Base-by-base conservation (phyloP, 2,329 filamentous ascomycete species). In the Cladosporium sp. region DNA sequence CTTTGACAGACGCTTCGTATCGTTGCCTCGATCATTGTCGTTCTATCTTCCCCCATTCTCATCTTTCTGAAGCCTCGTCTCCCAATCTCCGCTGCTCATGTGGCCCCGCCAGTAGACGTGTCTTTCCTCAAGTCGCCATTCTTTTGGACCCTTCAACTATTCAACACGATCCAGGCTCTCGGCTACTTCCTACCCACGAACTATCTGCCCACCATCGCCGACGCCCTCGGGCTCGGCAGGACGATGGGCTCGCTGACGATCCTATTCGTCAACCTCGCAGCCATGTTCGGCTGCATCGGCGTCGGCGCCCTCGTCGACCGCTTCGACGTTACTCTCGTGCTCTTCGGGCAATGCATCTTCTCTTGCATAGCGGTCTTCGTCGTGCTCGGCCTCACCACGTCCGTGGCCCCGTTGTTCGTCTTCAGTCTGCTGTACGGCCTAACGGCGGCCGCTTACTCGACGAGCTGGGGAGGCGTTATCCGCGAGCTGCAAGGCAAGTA, bases 361-460 rank as follows among this genome's bases (percentile, higher is more conserved):
- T 67, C 67, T 18, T 61, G 66, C 4, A 41, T 67, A 3, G 61
- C 65, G 3, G 68, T 70, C 3, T 72, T 76, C 56, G 59, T 76
- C n/a, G 64, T 77, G 19, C 77, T 77, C 65, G 73, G 74, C 13
- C 58, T 76, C 1, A 68, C 72, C 3, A 75, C 73, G 9, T 69
- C 63, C 16, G 54, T 73, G 32, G 55, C 69, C 11, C 63, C 66
- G 54, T 59, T 76, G 0, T 74, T 74, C 54, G 55, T 72, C 28
- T 76, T 77, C 53, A 70, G 57, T 64, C 68, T 70, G 43, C 66
- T 61, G 4, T 80, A 63, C 46, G 73, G 73, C 7, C 63, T 69
- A 2, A 72, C 71, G 49, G 71, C 69, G 4, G 72, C 72, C 8
- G 68, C 66, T n/a, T 70, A 66, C 53, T 64, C 67, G 3, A 69